A percentile compares a stretch with the other conserved stretches of the same genome.
These are phyloP conservation scores for Ogataea paraovalis DNA, from an alignment of 805 yeast genomes.

Conservation along the genomic window DNA sequence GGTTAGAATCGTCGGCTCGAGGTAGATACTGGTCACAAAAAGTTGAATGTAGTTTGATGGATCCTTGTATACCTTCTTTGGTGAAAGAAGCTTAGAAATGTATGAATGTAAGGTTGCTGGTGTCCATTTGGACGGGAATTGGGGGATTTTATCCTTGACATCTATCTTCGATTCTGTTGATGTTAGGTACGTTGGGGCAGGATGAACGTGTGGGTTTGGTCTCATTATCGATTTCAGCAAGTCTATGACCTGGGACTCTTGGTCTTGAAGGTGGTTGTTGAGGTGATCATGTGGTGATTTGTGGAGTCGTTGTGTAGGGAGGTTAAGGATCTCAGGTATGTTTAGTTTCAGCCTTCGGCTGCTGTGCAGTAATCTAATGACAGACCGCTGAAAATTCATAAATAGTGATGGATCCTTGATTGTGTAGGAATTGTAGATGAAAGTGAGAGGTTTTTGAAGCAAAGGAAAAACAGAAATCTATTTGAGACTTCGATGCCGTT, in stretches of 20 bases:
- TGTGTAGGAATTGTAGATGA: no score
- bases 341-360: not conserved
- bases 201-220: not conserved
- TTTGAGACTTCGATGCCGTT: no score
- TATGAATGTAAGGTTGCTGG: not conserved
- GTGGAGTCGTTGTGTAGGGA: not conserved
- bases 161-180: not conserved
- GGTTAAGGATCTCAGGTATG: not conserved
- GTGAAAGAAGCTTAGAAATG: not conserved
- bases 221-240: not conserved
- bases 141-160: not conserved
- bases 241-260: not conserved
- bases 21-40: not conserved
- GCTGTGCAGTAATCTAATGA: no score
- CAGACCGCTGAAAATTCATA: no score
- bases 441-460: no score
- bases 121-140: not conserved
- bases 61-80: not conserved
- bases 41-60: not conserved
- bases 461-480: no score
- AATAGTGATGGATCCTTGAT: no score
- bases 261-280: not conserved
- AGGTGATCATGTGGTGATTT: not conserved
- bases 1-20: not conserved
- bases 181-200: not conserved